phyloP scores from a whole-genome alignment of 371 early-diverging fungal genomes.

The Nematocida displodere region DNA sequence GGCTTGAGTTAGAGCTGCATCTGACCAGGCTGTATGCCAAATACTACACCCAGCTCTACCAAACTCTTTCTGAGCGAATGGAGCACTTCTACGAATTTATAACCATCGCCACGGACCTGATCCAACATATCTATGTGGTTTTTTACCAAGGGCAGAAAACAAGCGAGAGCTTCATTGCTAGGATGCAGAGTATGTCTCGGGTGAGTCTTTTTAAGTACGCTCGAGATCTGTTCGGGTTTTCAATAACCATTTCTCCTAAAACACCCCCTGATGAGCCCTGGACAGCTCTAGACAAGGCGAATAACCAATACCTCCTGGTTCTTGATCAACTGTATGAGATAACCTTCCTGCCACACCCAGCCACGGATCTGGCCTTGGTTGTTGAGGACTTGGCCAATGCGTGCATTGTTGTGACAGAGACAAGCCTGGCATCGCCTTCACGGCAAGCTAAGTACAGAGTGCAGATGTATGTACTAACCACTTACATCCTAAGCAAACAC shows the following conservation, averaged over 20 bases:
- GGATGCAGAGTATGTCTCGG: neutral
- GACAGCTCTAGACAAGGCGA: too few relatives aligned
- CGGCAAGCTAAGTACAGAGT: neutral
- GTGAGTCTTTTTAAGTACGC: neutral
- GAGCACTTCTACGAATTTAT: constrained; percentile 9
- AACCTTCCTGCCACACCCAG: neutral
- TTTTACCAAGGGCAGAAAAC: neutral
- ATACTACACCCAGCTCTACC: neutral
- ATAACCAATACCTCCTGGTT: neutral
- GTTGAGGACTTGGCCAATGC: neutral
- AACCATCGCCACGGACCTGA: neutral
- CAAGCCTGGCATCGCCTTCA: neutral
- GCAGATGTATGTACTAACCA: neutral
- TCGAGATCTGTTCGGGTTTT: neutral
- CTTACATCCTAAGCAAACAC: neutral
- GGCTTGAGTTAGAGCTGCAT: neutral
- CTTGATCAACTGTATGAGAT: neutral
- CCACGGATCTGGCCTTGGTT: constrained; percentile 3
- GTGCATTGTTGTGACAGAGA: too few relatives aligned
- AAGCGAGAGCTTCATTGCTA: neutral
- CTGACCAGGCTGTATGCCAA: neutral
- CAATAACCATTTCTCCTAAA: neutral
- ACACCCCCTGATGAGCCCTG: neutral
- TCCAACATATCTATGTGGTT: neutral
- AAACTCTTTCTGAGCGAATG: constrained; percentile 24